Percentiles rank a stretch among this genome's conserved stretches.
phyloP scores from a whole-genome alignment of 306 rosid species.

The Vigna trinervia region DNA sequence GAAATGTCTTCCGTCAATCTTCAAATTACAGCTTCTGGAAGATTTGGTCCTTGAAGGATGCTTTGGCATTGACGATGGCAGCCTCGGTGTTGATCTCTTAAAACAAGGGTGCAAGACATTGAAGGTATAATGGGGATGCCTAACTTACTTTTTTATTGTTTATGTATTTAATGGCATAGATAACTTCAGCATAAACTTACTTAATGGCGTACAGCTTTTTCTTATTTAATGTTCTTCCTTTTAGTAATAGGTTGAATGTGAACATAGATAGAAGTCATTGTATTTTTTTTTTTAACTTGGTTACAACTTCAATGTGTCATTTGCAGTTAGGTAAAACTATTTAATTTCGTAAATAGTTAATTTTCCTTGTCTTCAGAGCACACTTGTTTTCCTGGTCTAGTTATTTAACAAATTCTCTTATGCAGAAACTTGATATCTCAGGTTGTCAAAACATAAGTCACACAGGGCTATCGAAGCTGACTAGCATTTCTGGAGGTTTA shows the following conservation, averaged over 20 bases:
- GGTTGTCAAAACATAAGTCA: slow-evolving; percentile 80
- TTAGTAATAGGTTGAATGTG: slow-evolving; percentile 6
- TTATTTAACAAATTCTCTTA: slow-evolving; percentile 35
- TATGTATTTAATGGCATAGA: neutral
- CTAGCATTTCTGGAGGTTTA: slow-evolving; percentile 55
- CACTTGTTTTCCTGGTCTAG: slow-evolving; percentile 31
- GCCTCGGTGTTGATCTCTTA: slow-evolving; percentile 58
- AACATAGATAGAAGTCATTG: slow-evolving; percentile 2
- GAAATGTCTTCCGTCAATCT: slow-evolving; percentile 77
- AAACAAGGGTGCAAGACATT: slow-evolving; percentile 75
- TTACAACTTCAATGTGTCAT: slow-evolving; percentile 1
- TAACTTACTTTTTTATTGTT: slow-evolving; percentile 30
- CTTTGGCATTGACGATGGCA: slow-evolving; percentile 75
- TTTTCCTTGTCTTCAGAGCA: slow-evolving; percentile 1
- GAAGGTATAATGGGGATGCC: slow-evolving; percentile 62
- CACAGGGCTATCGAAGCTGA: slow-evolving; percentile 68
- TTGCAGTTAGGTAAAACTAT: slow-evolving; percentile 1
- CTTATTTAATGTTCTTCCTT: neutral
- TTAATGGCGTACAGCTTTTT: neutral
- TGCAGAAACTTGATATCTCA: slow-evolving; percentile 88
- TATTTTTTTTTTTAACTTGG: neutral
- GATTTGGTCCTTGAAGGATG: slow-evolving; percentile 94
- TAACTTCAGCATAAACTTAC: neutral
- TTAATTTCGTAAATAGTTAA: slow-evolving; percentile 5
- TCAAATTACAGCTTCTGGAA: slow-evolving; percentile 76